phyloP scores from a whole-genome alignment of 768 basidiomycete species.

The Tricholoma matsutake region DNA sequence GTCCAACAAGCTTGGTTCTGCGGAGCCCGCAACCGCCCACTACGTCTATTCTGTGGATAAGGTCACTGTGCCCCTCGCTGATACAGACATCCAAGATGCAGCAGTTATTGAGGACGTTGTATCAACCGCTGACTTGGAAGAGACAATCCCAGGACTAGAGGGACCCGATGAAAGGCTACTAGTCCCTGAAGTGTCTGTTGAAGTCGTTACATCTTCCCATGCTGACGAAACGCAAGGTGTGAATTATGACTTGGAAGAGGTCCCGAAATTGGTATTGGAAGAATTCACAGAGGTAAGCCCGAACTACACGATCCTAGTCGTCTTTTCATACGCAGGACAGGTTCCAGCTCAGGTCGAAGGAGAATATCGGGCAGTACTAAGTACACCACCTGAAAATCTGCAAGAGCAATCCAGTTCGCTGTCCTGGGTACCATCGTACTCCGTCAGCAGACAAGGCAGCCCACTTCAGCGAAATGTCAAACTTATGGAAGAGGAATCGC shows the following conservation, averaged over 20 bases:
- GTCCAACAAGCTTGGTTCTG: background rate
- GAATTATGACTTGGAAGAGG: background rate
- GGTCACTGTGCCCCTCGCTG: background rate
- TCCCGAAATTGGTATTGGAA: conserved; percentile 11
- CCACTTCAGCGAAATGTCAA: conserved; percentile 11
- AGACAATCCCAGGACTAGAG: background rate
- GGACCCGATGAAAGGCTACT: too few species aligned
- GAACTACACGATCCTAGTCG: background rate
- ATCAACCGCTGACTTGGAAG: background rate
- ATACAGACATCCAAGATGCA: background rate
- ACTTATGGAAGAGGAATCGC: conserved; percentile 9
- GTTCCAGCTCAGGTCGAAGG: background rate
- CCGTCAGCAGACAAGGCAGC: conserved; percentile 32
- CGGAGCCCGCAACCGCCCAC: background rate
- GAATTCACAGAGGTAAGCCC: conserved; percentile 8
- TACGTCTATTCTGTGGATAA: background rate
- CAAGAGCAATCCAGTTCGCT: conserved; percentile 28
- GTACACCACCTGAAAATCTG: background rate
- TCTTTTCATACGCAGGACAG: conserved; percentile 5
- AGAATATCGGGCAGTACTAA: background rate
- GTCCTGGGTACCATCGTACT: conserved; percentile 34
- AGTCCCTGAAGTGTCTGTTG: background rate
- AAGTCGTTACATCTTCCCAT: background rate
- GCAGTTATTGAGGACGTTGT: background rate
- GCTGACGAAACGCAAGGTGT: background rate